These are phyloP conservation scores for Tympanopsis confertula DNA, from an alignment of 2,329 filamentous ascomycete species.

Conservation along the genomic window DNA sequence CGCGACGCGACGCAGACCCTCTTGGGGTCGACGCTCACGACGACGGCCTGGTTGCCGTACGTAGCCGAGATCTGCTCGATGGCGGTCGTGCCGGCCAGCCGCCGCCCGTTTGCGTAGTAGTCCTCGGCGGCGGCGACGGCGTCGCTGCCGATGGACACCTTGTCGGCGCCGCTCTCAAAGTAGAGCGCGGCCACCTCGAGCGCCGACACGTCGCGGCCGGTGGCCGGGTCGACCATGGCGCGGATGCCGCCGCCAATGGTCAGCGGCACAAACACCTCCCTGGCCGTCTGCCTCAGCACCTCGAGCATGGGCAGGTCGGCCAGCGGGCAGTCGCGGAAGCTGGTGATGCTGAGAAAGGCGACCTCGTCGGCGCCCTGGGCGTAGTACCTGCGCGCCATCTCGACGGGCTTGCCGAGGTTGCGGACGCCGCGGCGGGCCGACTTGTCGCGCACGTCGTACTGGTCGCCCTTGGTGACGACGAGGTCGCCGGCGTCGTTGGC, in stretches of 20 bases:
- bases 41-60: conserved; percentile 93
- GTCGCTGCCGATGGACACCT: conserved; percentile 92
- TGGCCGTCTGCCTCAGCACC: conserved; percentile 71
- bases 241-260: conserved; percentile 92
- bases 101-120: conserved; percentile 63
- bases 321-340: conserved; percentile 87
- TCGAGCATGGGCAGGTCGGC: conserved; percentile 94
- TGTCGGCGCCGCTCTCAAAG: conserved; percentile 93
- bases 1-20: conserved; percentile 70
- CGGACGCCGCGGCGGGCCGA: conserved; percentile 56
- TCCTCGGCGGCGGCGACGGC: conserved; percentile 87
- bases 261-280: conserved; percentile 88
- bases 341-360: conserved; percentile 96
- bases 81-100: conserved; percentile 69
- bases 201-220: conserved; percentile 73
- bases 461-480: conserved; percentile 95
- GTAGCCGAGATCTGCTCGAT: conserved; percentile 90
- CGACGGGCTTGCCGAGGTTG: conserved; percentile 92
- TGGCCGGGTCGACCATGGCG: conserved; percentile 71
- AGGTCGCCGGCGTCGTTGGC: conserved; percentile 89
- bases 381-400: conserved; percentile 88
- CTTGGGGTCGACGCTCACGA: conserved; percentile 88
- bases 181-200: conserved; percentile 92
- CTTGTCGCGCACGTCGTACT: conserved; percentile 96
- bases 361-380: conserved; percentile 93